Base-by-base conservation (phyloP, 2,329 filamentous ascomycete genomes). In the Aureobasidium subglaciale region DNA sequence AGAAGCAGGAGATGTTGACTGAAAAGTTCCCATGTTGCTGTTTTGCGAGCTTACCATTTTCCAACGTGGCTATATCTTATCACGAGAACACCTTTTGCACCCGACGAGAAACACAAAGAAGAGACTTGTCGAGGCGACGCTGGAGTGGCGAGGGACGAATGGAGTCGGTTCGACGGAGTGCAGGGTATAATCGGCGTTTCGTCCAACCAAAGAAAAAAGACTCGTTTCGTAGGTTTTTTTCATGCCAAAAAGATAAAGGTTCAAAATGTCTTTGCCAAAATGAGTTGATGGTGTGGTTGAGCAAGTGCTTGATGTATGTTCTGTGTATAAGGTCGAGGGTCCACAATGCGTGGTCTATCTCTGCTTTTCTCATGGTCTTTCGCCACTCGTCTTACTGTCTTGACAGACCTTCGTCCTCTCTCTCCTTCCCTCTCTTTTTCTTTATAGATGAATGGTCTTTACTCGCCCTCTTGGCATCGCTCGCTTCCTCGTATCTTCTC, bases 191-290 rank as follows among this genome's bases (percentile, higher is more conserved):
- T 32, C 50, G 50, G 50, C 50, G 50, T 54, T 54, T 54, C 50
- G 50, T 53, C 48, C 50, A 37, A 54, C 50, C 50, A 40, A 30
- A 30, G 34, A 43, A 42, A 54, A 41, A 41, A 41, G 50, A 42
- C 38, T 42, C 50, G 50, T 54, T 54, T 54, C 50, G 50, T 43
- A 54, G 49, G 50, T 34, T 54, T 54, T 53, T 54, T 42, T 54
- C 38, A 54, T 54, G 50, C 50, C 50, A 54, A 54, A 54, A 43
- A 50, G 46, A 54, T 54, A 42, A 32, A 54, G 42, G 50, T 54
- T 54, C 37, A 54, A 54, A 54, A 18, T 29, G 25, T 24, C 27
- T 22, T 50, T 38, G 30, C 43, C 43, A 48, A n/a, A n/a, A n/a
- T n/a, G n/a, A n/a, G n/a, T n/a, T n/a, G n/a, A n/a, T n/a, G n/a